phyloP scores from a whole-genome alignment of 768 basidiomycete species.

The Brasilioporus rufonigricans region DNA sequence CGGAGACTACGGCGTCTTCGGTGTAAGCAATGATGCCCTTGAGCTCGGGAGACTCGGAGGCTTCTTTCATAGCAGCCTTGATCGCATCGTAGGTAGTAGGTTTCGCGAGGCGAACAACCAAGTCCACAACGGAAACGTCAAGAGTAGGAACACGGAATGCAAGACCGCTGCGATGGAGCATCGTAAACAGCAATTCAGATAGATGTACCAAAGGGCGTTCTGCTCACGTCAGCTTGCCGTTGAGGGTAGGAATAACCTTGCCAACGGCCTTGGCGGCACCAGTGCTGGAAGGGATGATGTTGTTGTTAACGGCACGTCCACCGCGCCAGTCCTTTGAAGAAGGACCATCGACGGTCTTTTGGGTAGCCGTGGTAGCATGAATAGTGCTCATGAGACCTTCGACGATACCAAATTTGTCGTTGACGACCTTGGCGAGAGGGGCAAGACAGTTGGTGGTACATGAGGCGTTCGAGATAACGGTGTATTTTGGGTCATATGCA shows the following conservation, averaged over 20 bases:
- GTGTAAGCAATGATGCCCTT: slow-evolving; percentile 87
- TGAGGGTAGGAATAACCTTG: slow-evolving; percentile 93
- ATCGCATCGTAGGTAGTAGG: slow-evolving; percentile 83
- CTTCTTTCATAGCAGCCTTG: slow-evolving; percentile 80
- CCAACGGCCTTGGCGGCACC: slow-evolving; percentile 99
- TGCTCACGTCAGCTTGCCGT: slow-evolving; percentile 94
- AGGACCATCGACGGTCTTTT: slow-evolving; percentile 93
- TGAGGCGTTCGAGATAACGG: slow-evolving; percentile 96
- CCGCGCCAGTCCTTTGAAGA: slow-evolving; percentile 98
- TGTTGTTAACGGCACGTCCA: slow-evolving; percentile 92
- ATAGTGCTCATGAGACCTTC: slow-evolving; percentile 99
- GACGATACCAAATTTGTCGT: slow-evolving; percentile 95
- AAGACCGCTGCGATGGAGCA: slow-evolving; percentile 58
- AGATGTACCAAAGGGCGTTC: background rate
- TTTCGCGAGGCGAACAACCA: slow-evolving; percentile 91
- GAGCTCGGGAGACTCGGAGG: slow-evolving; percentile 59
- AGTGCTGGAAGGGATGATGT: slow-evolving; percentile 99
- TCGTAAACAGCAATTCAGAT: slow-evolving; percentile 3
- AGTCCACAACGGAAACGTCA: slow-evolving; percentile 97
- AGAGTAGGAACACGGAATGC: slow-evolving; percentile 96
- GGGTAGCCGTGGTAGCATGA: slow-evolving; percentile 94
- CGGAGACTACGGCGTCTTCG: slow-evolving; percentile 89
- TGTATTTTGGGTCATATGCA: slow-evolving; percentile 82
- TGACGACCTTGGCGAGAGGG: slow-evolving; percentile 96
- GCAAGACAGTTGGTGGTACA: slow-evolving; percentile 99